Percentiles rank a stretch among this genome's conserved stretches.
Conservation (phyloP, 148 eudicot genomes). For the Rhododendron griersonianum region DNA sequence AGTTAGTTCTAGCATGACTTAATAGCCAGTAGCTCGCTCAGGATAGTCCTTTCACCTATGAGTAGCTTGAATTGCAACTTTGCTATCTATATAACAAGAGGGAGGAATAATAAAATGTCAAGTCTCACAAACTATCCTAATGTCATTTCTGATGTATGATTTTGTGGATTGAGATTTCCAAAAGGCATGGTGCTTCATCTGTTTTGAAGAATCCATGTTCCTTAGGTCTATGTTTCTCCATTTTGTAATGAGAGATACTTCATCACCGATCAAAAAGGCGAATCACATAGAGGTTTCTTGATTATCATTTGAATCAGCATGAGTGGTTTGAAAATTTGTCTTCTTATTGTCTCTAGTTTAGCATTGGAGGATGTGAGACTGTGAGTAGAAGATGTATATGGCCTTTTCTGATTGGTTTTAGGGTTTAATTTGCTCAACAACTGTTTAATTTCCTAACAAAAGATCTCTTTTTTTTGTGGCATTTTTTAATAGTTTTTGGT, state of each 20-base stretch:
- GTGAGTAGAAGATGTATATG: neutral
- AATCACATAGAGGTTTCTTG: neutral
- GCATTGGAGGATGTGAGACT: neutral
- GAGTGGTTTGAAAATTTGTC: neutral
- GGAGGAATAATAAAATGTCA: too few species aligned
- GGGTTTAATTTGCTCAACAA: neutral
- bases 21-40: too few species aligned
- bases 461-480: neutral
- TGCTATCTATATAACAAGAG: too few species aligned
- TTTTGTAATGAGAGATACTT: neutral
- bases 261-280: neutral
- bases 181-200: neutral
- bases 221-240: neutral
- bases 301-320: neutral
- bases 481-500: neutral
- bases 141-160: too few species aligned
- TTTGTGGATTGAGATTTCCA: too few species aligned
- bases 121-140: too few species aligned
- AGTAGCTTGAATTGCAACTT: too few species aligned
- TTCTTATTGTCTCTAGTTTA: neutral
- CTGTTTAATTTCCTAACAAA: neutral
- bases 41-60: too few species aligned
- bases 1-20: too few species aligned
- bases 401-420: neutral
- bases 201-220: neutral